A percentile compares a stretch with the other conserved stretches of the same genome.
Evolutionary conservation across 2,329 filamentous ascomycete genomes (phyloP).

Genomic region (Tricladium varicosporioides): DNA sequence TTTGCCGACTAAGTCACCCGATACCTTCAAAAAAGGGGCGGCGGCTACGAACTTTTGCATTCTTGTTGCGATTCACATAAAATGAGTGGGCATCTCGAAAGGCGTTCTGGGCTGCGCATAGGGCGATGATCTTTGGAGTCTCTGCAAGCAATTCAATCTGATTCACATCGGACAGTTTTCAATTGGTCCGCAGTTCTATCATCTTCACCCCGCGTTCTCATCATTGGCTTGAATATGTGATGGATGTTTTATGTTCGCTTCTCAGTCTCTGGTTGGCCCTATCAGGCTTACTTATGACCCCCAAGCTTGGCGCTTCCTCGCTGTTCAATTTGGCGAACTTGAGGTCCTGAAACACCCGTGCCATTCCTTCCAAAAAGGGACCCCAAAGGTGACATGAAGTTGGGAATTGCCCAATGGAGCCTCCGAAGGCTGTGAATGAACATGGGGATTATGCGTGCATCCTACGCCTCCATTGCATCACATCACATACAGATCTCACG

Average conservation of each 20-base stretch:
- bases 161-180: background rate
- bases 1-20: conserved; percentile 30
- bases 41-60: conserved; percentile 6
- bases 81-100: conserved; percentile 2
- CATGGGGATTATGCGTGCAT: background rate
- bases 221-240: background rate
- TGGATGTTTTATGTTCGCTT: conserved; percentile 3
- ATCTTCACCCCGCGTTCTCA: background rate
- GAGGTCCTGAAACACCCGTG: background rate
- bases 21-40: conserved; percentile 1
- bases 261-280: background rate
- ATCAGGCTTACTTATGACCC: background rate
- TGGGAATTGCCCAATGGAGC: background rate
- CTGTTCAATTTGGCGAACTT: conserved; percentile 3
- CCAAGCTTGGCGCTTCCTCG: conserved; percentile 8
- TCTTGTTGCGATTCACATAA: conserved; percentile 2
- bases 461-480: conserved; percentile 2
- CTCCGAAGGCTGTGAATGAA: background rate
- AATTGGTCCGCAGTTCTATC: conserved; percentile 4
- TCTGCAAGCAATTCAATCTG: conserved; percentile 1
- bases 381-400: background rate
- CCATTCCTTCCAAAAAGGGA: background rate
- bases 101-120: conserved; percentile 7
- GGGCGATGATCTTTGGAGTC: conserved; percentile 2
- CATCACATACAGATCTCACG: background rate